These are phyloP conservation scores for Fusarium subtropicale DNA, from an alignment of 2,329 filamentous ascomycete species.

Conservation along the genomic window DNA sequence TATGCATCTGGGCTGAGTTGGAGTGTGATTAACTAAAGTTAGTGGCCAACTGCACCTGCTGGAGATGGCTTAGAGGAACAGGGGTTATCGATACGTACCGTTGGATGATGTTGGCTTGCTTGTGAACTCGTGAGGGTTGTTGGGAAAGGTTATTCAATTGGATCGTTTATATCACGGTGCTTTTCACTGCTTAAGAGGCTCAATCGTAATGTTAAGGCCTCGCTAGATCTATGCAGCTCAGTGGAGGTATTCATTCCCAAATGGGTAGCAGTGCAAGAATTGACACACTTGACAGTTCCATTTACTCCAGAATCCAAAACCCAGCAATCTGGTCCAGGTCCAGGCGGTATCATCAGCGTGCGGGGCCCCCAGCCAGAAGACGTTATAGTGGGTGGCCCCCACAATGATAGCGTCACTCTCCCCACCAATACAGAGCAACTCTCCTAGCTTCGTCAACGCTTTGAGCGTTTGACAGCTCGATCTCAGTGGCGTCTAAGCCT, in stretches of 20 bases:
- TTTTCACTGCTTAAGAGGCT: neutral
- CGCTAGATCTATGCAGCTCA: neutral
- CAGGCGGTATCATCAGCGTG: conserved; percentile 20
- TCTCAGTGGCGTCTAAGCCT: conserved; percentile 30
- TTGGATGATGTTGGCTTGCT: conserved; percentile 10
- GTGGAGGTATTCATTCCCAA: conserved; percentile 1
- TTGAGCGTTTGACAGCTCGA: conserved; percentile 39
- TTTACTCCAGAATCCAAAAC: conserved; percentile 7
- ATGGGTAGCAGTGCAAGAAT: neutral
- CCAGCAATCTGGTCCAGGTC: conserved; percentile 23
- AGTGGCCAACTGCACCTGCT: conserved; percentile 34
- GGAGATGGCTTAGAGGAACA: conserved; percentile 34
- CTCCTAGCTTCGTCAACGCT: conserved; percentile 30
- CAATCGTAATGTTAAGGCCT: neutral
- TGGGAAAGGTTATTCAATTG: neutral
- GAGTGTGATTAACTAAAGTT: conserved; percentile 32
- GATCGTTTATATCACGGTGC: neutral
- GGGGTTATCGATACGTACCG: conserved; percentile 20
- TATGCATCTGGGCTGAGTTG: conserved; percentile 1
- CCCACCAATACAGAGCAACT: conserved; percentile 23
- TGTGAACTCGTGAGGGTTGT: conserved; percentile 7
- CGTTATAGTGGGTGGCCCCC: conserved; percentile 19
- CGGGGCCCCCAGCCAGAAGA: conserved; percentile 31
- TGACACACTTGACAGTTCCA: neutral
- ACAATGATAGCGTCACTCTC: conserved; percentile 31